Base-by-base conservation (phyloP, 2,329 filamentous ascomycete species). In the Colletotrichum salicis region DNA sequence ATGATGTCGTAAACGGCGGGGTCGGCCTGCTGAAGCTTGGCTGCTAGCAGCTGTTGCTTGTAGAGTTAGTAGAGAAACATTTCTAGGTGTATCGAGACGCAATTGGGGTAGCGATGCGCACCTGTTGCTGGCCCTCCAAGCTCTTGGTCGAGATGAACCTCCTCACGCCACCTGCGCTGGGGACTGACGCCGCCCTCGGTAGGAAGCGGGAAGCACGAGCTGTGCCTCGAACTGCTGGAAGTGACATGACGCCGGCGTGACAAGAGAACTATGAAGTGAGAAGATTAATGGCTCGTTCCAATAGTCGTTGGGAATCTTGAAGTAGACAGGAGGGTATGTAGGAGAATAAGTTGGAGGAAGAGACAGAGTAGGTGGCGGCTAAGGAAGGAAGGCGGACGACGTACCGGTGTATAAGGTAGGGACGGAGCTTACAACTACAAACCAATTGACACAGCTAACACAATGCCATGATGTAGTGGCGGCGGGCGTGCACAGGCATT, bases 1-100 rank as follows among this genome's bases (percentile, higher is more conserved):
- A 98, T 91, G 78, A 98, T 98, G 64, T 93, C 91, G 81, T 91
- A 97, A 75, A 98, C 92, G 61, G 91, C 87, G 56, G 96, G 94
- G 82, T 98, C 96, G 75, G 94, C 94, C 78, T 96, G 89, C 80
- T 95, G 88, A 64, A 99, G 89, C 79, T 93, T 87, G 68, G 93
- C 88, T 58, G 93, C 90, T 65, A 99, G 91, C 67, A 98, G 85
- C 95, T 98, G 76, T 52, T 55, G 54, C 45, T 37, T n/a, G 22
- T 22, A 35, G 41, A 56, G 13, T 55, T 12, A 64, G 59, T 15
- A 63, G 15, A 59, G 37, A 27, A 41, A 51, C 35, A 12, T 64
- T 51, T 22, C 8, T 7, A 4, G 31, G 5, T 19, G 13, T 19
- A 27, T 13, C 6, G 13, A 19, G 24, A 31, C 27, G 63, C 67